Percentiles rank a stretch among this genome's conserved stretches.
Evolutionary conservation across 805 yeast genomes (phyloP).

Genomic region (Kazachstania africana): DNA sequence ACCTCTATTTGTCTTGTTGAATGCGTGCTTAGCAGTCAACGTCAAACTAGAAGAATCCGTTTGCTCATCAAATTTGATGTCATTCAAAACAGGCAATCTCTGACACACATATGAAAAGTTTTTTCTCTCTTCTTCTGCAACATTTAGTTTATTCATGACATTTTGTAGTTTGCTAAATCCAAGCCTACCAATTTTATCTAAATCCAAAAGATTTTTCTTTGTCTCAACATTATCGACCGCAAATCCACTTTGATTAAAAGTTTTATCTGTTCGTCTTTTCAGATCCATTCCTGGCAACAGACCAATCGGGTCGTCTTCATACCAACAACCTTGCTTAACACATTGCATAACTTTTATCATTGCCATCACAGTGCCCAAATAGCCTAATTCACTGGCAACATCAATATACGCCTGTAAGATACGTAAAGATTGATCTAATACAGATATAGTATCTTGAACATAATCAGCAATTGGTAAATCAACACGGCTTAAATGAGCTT

Average conservation of each 20-base stretch:
- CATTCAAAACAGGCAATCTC: conserved; percentile 45
- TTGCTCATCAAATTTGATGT: conserved; percentile 23
- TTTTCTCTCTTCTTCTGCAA: conserved; percentile 31
- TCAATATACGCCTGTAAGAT: conserved; percentile 88
- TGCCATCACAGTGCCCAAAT: conserved; percentile 44
- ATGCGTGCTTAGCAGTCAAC: conserved; percentile 43
- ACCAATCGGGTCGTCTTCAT: conserved; percentile 61
- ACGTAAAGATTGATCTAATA: conserved; percentile 88
- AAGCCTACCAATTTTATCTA: conserved; percentile 36
- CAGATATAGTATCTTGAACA: conserved; percentile 84
- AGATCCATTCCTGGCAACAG: conserved; percentile 29
- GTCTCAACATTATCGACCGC: conserved; percentile 3
- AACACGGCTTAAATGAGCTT: conserved; percentile 70
- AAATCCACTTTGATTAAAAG: conserved; percentile 15
- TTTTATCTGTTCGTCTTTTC: conserved; percentile 17
- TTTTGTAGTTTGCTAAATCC: conserved; percentile 20
- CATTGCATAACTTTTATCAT: conserved; percentile 69
- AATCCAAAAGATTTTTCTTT: conserved; percentile 10
- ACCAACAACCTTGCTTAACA: conserved; percentile 82
- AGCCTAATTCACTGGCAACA: conserved; percentile 76
- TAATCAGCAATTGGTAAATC: conserved; percentile 93
- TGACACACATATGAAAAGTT: conserved; percentile 43
- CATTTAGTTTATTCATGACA: conserved; percentile 20
- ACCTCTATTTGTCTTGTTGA: conserved; percentile 35
- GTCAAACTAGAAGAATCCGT: conserved; percentile 30